Base-by-base conservation (phyloP, 148 eudicot genomes). In the Fagopyrum esculentum region DNA sequence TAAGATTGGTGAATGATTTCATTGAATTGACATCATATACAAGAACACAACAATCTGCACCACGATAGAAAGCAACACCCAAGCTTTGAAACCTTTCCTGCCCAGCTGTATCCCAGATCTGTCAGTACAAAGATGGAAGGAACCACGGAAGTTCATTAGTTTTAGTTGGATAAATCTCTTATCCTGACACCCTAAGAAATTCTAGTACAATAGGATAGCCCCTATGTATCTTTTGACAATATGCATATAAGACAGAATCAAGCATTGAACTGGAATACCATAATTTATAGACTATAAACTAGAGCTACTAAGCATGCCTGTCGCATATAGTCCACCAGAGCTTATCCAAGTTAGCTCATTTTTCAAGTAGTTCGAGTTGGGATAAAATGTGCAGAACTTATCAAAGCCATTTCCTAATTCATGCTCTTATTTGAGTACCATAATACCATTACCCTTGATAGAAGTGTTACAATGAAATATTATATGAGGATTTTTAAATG, bases 31-130 rank as follows among this genome's bases (percentile, higher is more conserved):
- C 93, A 68, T 91, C 96, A 84, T 94, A 94, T 59, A 94, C 98
- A 81, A 94, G 97, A 81, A 91, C 97, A 79, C 97, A 91, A 75
- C 98, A 91, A 85, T 93, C 97, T 80, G 98, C 98, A 80, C 97
- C 98, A 50, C 97, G 95, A 72, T 93, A 91, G 83, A 93, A 91
- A 81, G 98, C 98, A 73, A 93, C 97, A 22, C 98, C 98, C 75
- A 94, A 82, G 78, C 98, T 91, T 77, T 94, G 98, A 79, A 91
- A 93, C 81, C 98, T 89, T 86, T 93, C 98, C 74, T 93, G 98
- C 74, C 98, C 98, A 74, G 98, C 98, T 63, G 98, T 93, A 84
- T 93, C 98, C 98, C 98, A 93, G 48, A 93, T 93, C 97, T 93
- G 85, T 40, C 74, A 78, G 60, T 47, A 77, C 43, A 77, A 72